Base-by-base conservation (phyloP, 805 yeast genomes). In the Suhomyces emberorum region DNA sequence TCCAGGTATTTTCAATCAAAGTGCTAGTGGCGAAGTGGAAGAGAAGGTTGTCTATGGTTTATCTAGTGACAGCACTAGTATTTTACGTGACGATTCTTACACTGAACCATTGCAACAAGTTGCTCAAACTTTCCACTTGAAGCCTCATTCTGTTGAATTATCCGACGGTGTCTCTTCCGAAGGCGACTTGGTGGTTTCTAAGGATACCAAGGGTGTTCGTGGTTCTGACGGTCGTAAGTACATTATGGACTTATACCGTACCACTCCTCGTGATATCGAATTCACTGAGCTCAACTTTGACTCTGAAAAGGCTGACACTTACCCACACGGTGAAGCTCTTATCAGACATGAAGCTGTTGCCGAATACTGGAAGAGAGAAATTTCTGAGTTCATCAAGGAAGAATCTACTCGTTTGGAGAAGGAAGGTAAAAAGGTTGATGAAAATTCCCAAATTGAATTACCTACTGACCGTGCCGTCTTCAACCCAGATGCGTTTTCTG, bases 161-260 rank as follows among this genome's bases (percentile, higher is more conserved):
- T 51, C 52, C n/a, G 70, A 69, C 17, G 77, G 75, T 15, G 56
- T 64, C 14, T 48, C 54, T 15, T 51, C 68, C 2, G 61, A 64
- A 20, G 57, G 61, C 15, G 76, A 76, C 34, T 63, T 87, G 29
- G 75, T 74, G 20, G 77, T 88, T 5, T 82, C 95, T 2, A 72
- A 81, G 35, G 89, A 84, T 45, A 76, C 88, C 17, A 91, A 91
- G 63, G 97, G 96, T 48, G 74, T 89, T 54, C 61, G 66, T 24
- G 97, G 98, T 34, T 74, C 81, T 39, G 98, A 91, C 56, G 84
- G 84, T 27, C 78, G 97, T 49, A 76, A 78, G 43, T 93, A 91
- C 55, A 66, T 88, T 45, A 74, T 91, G 51, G 98, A 93, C 53
- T 69, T 91, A 45, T 85, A 80, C 68, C 77, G 93, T 51, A 69